A percentile compares a stretch with the other conserved stretches of the same genome.
Evolutionary conservation across 2,329 filamentous ascomycete genomes (phyloP).

Genomic region (Thelonectria rubi): DNA sequence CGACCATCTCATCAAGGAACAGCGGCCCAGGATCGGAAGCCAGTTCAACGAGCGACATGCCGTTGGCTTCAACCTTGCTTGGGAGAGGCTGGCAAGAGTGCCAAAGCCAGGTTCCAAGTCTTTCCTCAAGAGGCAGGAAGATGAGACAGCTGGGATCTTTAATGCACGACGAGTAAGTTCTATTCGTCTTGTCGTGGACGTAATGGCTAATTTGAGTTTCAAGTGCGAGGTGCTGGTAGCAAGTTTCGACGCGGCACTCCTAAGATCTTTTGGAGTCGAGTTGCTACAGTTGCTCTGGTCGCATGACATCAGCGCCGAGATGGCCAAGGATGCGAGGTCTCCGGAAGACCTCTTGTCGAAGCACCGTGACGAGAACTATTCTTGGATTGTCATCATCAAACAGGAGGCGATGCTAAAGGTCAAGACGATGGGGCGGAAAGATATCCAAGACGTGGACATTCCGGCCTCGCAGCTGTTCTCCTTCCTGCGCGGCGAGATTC

Average conservation of each 20-base stretch:
- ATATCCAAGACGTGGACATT: slow-evolving; percentile 79
- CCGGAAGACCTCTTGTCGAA: slow-evolving; percentile 81
- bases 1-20: slow-evolving; percentile 86
- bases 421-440: slow-evolving; percentile 79
- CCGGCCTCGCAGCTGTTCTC: slow-evolving; percentile 75
- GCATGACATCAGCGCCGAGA: slow-evolving; percentile 85
- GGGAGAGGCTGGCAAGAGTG: slow-evolving; percentile 81
- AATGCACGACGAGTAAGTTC: slow-evolving; percentile 68
- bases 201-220: slow-evolving; percentile 5
- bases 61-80: slow-evolving; percentile 90
- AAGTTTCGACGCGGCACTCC: slow-evolving; percentile 80
- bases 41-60: slow-evolving; percentile 76
- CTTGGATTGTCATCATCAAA: slow-evolving; percentile 91
- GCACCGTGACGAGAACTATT: slow-evolving; percentile 80
- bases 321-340: slow-evolving; percentile 81
- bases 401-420: slow-evolving; percentile 80
- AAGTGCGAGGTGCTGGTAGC: slow-evolving; percentile 90
- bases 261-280: slow-evolving; percentile 79
- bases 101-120: slow-evolving; percentile 62
- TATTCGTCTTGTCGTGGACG: neutral
- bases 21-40: slow-evolving; percentile 73
- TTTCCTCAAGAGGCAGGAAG: slow-evolving; percentile 75
- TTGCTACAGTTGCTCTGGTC: slow-evolving; percentile 83
- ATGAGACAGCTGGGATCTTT: slow-evolving; percentile 68
- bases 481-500: slow-evolving; percentile 84